Conservation (phyloP, 1,139 yeast species). For the Candida sanyaensis region DNA sequence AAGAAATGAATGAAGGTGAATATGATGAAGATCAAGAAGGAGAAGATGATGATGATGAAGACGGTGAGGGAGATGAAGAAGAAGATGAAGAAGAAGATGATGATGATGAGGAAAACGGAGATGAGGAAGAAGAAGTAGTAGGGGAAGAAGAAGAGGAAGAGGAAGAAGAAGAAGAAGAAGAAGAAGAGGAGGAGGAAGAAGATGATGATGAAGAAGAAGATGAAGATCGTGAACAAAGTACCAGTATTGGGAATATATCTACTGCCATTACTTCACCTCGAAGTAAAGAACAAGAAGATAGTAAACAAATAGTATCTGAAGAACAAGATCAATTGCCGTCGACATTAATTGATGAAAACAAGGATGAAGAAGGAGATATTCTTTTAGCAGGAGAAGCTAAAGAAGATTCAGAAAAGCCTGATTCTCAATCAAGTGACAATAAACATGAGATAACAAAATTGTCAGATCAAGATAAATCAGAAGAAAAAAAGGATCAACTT, state of each 20-base stretch:
- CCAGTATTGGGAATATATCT: slow-evolving; percentile 2
- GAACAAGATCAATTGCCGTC: slow-evolving; percentile 10
- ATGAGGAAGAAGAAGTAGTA: slow-evolving; percentile 20
- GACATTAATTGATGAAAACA: slow-evolving; percentile 7
- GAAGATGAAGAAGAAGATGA: slow-evolving; percentile 29
- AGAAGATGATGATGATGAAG: slow-evolving; percentile 24
- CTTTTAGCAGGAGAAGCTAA: slow-evolving; percentile 11
- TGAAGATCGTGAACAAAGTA: slow-evolving; percentile 15
- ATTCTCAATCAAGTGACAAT: slow-evolving; percentile 6
- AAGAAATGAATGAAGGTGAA: slow-evolving; percentile 18
- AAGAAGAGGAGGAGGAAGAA: slow-evolving; percentile 16
- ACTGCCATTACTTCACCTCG: slow-evolving; percentile 19
- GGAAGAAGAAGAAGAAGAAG: slow-evolving; percentile 19
- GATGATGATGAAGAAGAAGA: slow-evolving; percentile 21
- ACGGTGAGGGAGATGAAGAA: slow-evolving; percentile 22
- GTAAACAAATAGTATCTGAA: background rate
- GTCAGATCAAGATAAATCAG: background rate
- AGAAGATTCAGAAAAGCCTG: background rate
- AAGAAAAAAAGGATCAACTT: background rate
- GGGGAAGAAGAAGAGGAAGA: slow-evolving; percentile 20
- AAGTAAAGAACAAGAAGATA: slow-evolving; percentile 18
- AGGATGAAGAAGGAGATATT: slow-evolving; percentile 12
- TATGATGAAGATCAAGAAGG: slow-evolving; percentile 32
- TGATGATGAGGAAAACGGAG: slow-evolving; percentile 26
- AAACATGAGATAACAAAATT: background rate